These are phyloP conservation scores for Chrysosporium queenslandicum DNA, from an alignment of 2,329 filamentous ascomycete genomes.

Conservation along the genomic window DNA sequence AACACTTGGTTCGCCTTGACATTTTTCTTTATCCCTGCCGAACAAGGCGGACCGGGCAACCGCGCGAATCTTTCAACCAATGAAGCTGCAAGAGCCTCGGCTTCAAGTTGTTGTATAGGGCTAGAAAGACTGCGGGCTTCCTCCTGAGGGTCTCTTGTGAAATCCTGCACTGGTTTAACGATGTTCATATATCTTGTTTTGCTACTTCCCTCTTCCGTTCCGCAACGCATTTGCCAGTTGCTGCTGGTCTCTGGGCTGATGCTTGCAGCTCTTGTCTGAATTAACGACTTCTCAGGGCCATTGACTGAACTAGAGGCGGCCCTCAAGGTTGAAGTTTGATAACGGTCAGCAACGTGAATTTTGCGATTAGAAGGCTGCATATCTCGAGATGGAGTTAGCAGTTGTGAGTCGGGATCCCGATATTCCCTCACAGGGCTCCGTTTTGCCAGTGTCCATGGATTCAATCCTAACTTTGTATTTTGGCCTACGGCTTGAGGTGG, in stretches of 20 bases:
- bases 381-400: constrained; percentile 16
- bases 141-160: background rate
- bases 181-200: too few species aligned
- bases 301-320: background rate
- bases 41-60: too few species aligned
- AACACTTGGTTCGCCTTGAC: too few species aligned
- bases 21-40: too few species aligned
- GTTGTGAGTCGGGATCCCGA: constrained; percentile 12
- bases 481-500: background rate
- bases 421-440: constrained; percentile 18
- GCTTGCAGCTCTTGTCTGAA: too few species aligned
- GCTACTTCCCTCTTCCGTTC: too few species aligned
- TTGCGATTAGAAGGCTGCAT: background rate
- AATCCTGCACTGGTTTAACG: background rate
- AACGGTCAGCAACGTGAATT: too few species aligned
- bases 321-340: too few species aligned
- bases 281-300: background rate
- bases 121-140: background rate
- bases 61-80: background rate
- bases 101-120: background rate
- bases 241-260: too few species aligned
- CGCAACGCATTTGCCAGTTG: too few species aligned
- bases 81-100: background rate
- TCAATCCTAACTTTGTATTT: constrained; percentile 14
- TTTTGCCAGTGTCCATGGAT: constrained; percentile 32